Base-by-base conservation (phyloP, 306 rosid species). In the Ormosia semicastrata region DNA sequence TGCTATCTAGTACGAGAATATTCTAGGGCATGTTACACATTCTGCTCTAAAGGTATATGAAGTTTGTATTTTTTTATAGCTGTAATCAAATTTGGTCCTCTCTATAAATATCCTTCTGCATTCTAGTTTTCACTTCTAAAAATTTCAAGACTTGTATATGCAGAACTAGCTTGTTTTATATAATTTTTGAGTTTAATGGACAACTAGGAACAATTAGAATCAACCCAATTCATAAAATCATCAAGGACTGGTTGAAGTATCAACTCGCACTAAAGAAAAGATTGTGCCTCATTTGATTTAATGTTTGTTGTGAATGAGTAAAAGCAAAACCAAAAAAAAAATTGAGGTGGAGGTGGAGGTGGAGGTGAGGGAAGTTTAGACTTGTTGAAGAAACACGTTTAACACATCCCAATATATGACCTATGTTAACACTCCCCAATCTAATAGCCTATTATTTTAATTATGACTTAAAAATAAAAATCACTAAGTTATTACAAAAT, bases 21-120 rank as follows among this genome's bases (percentile, higher is more conserved):
- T 24, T 24, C 24, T 24, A 24, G 24, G 24, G 24, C 0, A 24
- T 24, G 24, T 24, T 24, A 24, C 24, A 24, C 13, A 44, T 78
- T 71, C 75, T 67, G 57, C 73, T 64, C 47, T 33, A 39, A 81
- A 71, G 73, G 81, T 89, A 80, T 66, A 8, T 76, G 29, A 24
- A 85, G 66, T 75, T 65, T 49, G 29, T 77, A 14, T 24, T 24
- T 32, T 13, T 29, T 52, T 12, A 58, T 56, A 11, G 2, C 43
- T 46, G 34, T 67, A 49, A 44, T 32, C 40, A 77, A 41, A 29
- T 66, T 4, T 56, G 40, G 37, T 47, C 37, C 62, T 54, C 40
- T 24, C 9, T 12, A 68, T 6, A 29, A 54, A 49, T 47, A 32
- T 13, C 46, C 32, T 62, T 47, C 10, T 63, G 39, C 8, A 14